phyloP scores from a whole-genome alignment of 2,329 filamentous ascomycete genomes.

The Beauveria australis region DNA sequence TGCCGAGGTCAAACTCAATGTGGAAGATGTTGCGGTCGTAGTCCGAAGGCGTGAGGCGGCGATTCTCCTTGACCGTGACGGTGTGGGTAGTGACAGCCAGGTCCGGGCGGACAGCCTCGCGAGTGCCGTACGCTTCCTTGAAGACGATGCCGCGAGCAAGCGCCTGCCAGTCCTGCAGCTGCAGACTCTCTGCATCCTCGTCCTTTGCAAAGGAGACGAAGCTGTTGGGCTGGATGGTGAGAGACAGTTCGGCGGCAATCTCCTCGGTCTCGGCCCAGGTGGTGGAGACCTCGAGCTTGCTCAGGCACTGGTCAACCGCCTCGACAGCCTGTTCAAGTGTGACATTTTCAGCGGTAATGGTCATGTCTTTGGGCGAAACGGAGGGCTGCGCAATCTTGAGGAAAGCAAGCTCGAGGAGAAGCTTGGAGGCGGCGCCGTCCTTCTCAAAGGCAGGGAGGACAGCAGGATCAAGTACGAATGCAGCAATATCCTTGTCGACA shows the following conservation, averaged over 20 bases:
- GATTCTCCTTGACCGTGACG: slow-evolving; percentile 90
- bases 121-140: slow-evolving; percentile 85
- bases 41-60: slow-evolving; percentile 74
- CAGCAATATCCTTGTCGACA: slow-evolving; percentile 58
- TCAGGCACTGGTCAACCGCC: slow-evolving; percentile 61
- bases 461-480: slow-evolving; percentile 69
- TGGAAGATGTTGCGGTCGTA: slow-evolving; percentile 99
- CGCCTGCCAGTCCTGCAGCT: slow-evolving; percentile 69
- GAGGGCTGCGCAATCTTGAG: slow-evolving; percentile 66
- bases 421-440: slow-evolving; percentile 53
- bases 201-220: slow-evolving; percentile 73
- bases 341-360: slow-evolving; percentile 42
- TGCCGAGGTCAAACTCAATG: slow-evolving; percentile 93
- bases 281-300: slow-evolving; percentile 66
- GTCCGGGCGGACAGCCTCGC: slow-evolving; percentile 71
- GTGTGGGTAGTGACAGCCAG: slow-evolving; percentile 77
- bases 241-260: slow-evolving; percentile 42
- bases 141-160: slow-evolving; percentile 84
- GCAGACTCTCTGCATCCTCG: slow-evolving; percentile 57
- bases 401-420: slow-evolving; percentile 75
- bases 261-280: slow-evolving; percentile 67
- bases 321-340: slow-evolving; percentile 51
- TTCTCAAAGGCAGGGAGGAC: slow-evolving; percentile 60
- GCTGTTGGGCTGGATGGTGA: slow-evolving; percentile 65
- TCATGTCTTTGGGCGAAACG: slow-evolving; percentile 59